Evolutionary conservation across 352 stramenopile species (phyloP).

Genomic region (Pythium plurisporium): DNA sequence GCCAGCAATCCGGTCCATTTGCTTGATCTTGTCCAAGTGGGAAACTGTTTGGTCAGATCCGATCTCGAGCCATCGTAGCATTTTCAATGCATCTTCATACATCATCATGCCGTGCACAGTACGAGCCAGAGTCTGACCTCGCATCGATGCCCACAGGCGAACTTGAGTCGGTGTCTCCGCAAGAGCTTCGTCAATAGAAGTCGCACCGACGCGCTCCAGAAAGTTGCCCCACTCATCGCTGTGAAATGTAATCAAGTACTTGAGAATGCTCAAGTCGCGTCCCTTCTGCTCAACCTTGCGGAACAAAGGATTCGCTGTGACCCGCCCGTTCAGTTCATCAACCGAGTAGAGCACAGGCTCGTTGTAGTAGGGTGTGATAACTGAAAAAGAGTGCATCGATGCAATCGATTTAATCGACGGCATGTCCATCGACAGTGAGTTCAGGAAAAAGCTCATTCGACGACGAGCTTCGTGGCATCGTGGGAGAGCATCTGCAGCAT

Average conservation of each 20-base stretch:
- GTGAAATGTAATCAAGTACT: conserved; percentile 87
- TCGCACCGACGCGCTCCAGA: conserved; percentile 72
- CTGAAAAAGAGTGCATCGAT: conserved; percentile 86
- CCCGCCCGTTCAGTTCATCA: conserved; percentile 77
- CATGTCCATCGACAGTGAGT: conserved; percentile 88
- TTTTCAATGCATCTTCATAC: conserved; percentile 88
- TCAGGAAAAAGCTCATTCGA: conserved; percentile 89
- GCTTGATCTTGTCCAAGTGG: conserved; percentile 86
- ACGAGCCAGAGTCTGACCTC: conserved; percentile 77
- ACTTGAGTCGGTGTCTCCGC: conserved; percentile 81
- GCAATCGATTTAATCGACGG: conserved; percentile 77
- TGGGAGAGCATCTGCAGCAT: conserved; percentile 75
- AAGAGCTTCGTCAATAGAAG: conserved; percentile 72
- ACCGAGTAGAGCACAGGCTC: conserved; percentile 84
- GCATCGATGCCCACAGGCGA: conserved; percentile 82
- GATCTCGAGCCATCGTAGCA: conserved; percentile 87
- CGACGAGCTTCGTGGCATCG: conserved; percentile 81
- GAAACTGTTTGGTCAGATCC: conserved; percentile 79
- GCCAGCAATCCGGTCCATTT: conserved; percentile 83
- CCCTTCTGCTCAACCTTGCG: conserved; percentile 80
- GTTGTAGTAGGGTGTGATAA: conserved; percentile 89
- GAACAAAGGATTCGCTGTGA: conserved; percentile 83
- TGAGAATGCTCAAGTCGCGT: conserved; percentile 84
- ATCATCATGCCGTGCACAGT: conserved; percentile 90
- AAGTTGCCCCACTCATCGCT: conserved; percentile 88